Base-by-base conservation (phyloP, 371 early-diverging fungal genomes). In the Mucor indicus region DNA sequence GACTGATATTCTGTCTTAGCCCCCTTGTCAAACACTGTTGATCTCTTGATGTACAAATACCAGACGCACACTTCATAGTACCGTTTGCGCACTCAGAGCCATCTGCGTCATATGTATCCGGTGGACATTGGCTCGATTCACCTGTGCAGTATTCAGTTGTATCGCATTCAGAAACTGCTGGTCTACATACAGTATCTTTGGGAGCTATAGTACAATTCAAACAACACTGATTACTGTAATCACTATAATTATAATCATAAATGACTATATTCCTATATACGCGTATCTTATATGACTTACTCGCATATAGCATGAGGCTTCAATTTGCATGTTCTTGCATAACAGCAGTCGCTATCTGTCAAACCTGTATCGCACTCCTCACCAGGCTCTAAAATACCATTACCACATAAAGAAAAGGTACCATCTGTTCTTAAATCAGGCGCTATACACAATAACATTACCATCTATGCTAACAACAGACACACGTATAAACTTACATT, bases 301-400 rank as follows among this genome's bases (percentile, higher is more conserved):
- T 75, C 80, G 72, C 95, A 95, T 9, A 75, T 59, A 3, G 96
- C 92, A 3, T 81, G 83, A 3, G 71, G 22, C 59, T 87, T 91
- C 38, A 93, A 64, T 62, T 81, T 88, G 70, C 96, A 96, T 3
- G 86, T 89, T 2, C 62, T 57, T 13, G 80, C 78, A 59, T 86
- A 78, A 59, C 97, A 96, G 67, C 97, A 95, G 7, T 84, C 78
- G 48, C 84, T 85, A 22, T 80, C 87, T 13, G 75, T 62, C 5
- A 78, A 73, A 10, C 95, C 96, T 59, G 95, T 91, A 67, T 97
- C 98, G 62, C 98, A 97, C 47, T 97, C 89, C 67, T 97, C 98
- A 38, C 87, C 87, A 0, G 69, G 66, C 60, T 97, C 98, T 46
- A 84, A 72, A 40, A 97, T 85, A 5, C 98, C 96, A 69, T 97